Base-by-base conservation (phyloP, 2,329 filamentous ascomycete species). In the Penicillium thymicola region DNA sequence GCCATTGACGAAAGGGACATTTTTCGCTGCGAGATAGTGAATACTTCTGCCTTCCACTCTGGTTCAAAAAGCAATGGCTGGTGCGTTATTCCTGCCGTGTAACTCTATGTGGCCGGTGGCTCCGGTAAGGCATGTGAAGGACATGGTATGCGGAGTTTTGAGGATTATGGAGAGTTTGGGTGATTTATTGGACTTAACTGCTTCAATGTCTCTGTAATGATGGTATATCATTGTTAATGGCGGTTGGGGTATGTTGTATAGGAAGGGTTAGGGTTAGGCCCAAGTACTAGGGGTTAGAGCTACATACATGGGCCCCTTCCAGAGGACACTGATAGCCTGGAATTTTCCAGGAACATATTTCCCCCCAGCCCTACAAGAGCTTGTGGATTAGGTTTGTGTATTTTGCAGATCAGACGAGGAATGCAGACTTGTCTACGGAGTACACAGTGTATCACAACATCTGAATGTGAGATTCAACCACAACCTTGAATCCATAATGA, bases 71-170 rank as follows among this genome's bases (percentile, higher is more conserved):
- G 40, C 25, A 55, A 63, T 50, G 51, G 28, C 49, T 36, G 49
- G 55, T 32, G 18, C 21, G 34, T 13, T 42, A 42, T 38, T 38
- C 13, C 44, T 30, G 36, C 41, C 14, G 58, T 67, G 59, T 59
- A 58, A 63, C 60, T 54, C 10, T 43, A 21, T 25, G 48, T 44
- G 38, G 8, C 27, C 27, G 9, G 41, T 45, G 36, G 49, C 41
- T 37, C 53, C 49, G 47, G 18, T n/a, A 38, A 59, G 48, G 48
- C 36, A 59, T 61, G 53, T 43, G 53, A 42, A 47, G 36, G 38
- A 43, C 23, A 21, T 51, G 57, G 52, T 59, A 59, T 58, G 58
- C 18, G 30, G 32, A 23, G 43, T 16, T 16, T 14, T 32, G 48
- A 23, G 5, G 5, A 28, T 34, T 27, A 23, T 7, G 1, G 10